These are phyloP conservation scores for Trebouxia sp. DNA, from an alignment of 139 green algal species.

Conservation along the genomic window DNA sequence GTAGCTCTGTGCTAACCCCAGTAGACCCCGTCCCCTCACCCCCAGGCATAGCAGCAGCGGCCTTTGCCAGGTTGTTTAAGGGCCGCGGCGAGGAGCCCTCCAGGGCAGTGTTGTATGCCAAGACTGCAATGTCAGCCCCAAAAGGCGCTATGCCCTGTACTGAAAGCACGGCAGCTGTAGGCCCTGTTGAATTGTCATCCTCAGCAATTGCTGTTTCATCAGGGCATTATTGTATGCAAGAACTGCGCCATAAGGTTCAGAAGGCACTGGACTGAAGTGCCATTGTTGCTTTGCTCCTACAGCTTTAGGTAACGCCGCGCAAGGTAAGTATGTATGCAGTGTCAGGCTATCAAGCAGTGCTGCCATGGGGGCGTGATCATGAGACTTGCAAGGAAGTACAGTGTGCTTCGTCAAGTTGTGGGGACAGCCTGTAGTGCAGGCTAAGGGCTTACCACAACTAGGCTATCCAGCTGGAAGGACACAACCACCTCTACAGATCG, in stretches of 20 bases:
- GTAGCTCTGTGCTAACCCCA: slow-evolving; percentile 6
- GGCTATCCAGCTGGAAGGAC: slow-evolving; percentile 59
- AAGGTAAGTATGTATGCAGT: too few species aligned
- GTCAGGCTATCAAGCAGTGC: too few species aligned
- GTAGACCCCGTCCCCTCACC: neutral
- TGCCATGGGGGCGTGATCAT: too few species aligned
- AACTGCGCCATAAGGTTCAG: too few species aligned
- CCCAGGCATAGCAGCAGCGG: neutral
- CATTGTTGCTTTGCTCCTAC: neutral
- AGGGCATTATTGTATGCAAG: too few species aligned
- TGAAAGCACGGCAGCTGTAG: neutral
- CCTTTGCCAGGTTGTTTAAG: slow-evolving; percentile 4
- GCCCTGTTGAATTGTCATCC: neutral
- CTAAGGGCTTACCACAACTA: slow-evolving; percentile 38
- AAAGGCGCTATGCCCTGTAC: slow-evolving; percentile 72
- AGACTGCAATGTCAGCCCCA: slow-evolving; percentile 66
- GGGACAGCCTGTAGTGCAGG: neutral
- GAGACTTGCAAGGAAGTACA: too few species aligned
- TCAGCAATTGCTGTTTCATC: too few species aligned
- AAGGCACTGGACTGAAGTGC: neutral
- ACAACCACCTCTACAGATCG: slow-evolving; percentile 49
- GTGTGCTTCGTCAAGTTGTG: too few species aligned
- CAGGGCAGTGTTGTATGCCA: slow-evolving; percentile 44
- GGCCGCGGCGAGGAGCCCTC: neutral
- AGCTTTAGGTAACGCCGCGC: too few species aligned